Evolutionary conservation across 208 protist genomes (phyloP), one percentile per base, ranked within the genome.

Genomic region (Polymyxa betae): DNA sequence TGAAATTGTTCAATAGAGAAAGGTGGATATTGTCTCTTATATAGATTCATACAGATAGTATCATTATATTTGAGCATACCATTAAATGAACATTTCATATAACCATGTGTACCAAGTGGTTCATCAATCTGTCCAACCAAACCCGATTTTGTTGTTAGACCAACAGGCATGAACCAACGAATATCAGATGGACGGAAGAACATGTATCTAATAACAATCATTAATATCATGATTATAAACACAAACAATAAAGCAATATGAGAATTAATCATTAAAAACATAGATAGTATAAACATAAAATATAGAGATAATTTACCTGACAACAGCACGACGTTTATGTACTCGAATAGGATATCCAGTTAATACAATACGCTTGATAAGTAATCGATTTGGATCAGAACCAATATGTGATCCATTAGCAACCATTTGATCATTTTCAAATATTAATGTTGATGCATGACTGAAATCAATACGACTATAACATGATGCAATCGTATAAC

Each of bases 31-130:
- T 98, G 96, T 46, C 98, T 95, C 93, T 98, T 99, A 94, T 98
- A 99, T 12, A 99, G 93, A 92, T 96, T 97, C 97, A 99, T 98
- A 92, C 97, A 99, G 41, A 99, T 94, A 45, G 98, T 97, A 94
- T 99, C 98, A 89, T 98, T 95, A 92, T 97, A 95, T 94, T 97
- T 95, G 38, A 99, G 93, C 49, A 96, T 95, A 90, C 96, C 96
- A 90, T 98, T 97, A 88, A 99, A 97, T 0, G 95, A 91, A 43
- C 96, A 97, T 94, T 98, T 98, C 94, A 98, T 98, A 44, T 97
- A 93, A 41, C 98, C 98, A 92, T 99, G 97, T 38, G 97, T 98
- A 89, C 97, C 98, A 12, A 99, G 93, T n/a, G 97, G 93, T 93
- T 99, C 98, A 45, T 95, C 95, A 78, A 99, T 99, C 89, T 97